phyloP scores from a whole-genome alignment of 306 rosid genomes.

The Castanea crenata region DNA sequence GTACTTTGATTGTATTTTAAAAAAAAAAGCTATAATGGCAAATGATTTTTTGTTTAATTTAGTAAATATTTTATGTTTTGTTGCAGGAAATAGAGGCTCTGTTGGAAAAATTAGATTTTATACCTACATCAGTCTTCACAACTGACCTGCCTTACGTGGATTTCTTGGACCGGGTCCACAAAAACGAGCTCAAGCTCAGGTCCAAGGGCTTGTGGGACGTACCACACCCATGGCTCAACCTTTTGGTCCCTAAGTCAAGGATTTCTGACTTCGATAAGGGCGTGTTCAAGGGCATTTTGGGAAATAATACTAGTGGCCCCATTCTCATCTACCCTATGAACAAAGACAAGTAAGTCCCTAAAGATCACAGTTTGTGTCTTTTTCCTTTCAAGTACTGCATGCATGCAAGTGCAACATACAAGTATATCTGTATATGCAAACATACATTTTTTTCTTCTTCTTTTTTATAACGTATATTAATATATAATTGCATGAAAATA shows the following conservation, averaged over 20 bases:
- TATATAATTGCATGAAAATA: too few relatives aligned
- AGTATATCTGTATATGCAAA: background rate
- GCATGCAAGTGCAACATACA: slow-evolving; percentile 27
- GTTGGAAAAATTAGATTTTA: slow-evolving; percentile 56
- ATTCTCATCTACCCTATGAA: slow-evolving; percentile 97
- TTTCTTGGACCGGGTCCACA: slow-evolving; percentile 90
- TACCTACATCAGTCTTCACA: slow-evolving; percentile 69
- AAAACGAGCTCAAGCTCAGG: slow-evolving; percentile 87
- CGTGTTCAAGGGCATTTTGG: slow-evolving; percentile 89
- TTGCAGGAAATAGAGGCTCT: slow-evolving; percentile 65
- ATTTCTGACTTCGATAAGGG: slow-evolving; percentile 77
- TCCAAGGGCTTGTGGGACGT: slow-evolving; percentile 90
- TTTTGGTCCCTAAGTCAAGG: slow-evolving; percentile 90
- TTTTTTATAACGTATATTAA: too few relatives aligned
- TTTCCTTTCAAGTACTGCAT: background rate
- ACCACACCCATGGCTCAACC: slow-evolving; percentile 98
- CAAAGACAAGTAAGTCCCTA: slow-evolving; percentile 67
- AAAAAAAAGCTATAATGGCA: background rate
- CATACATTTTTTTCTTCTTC: background rate
- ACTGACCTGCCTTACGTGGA: slow-evolving; percentile 84
- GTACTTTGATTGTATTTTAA: slow-evolving; percentile 4
- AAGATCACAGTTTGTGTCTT: background rate
- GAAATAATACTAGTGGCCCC: slow-evolving; percentile 91
- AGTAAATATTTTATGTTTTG: background rate
- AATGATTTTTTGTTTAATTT: background rate